These are phyloP conservation scores for Stephania yunnanensis DNA, from an alignment of 164 flowering plant species.

Conservation along the genomic window DNA sequence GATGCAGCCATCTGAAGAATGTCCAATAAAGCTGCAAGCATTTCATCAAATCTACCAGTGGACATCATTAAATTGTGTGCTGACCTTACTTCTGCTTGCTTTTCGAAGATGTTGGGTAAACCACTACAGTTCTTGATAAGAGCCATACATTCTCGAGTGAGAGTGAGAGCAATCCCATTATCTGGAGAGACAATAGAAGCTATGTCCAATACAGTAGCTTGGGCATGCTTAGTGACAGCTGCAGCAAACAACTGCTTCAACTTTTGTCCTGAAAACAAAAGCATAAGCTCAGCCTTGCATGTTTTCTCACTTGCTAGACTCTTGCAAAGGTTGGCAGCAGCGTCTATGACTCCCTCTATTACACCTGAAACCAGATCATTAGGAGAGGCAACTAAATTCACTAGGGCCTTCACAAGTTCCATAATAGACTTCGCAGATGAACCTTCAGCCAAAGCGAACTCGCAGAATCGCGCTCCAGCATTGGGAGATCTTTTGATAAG, in stretches of 20 bases:
- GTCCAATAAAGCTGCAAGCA: conserved; percentile 46
- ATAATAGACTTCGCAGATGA: conserved; percentile 54
- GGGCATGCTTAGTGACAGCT: conserved; percentile 45
- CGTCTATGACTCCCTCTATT: conserved; percentile 58
- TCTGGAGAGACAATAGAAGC: conserved; percentile 43
- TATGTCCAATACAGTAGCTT: conserved; percentile 55
- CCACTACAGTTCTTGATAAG: conserved; percentile 42
- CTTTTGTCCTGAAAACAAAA: conserved; percentile 49
- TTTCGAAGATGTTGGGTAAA: conserved; percentile 48
- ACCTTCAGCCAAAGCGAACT: conserved; percentile 61
- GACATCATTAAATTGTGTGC: conserved; percentile 65
- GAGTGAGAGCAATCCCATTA: conserved; percentile 25
- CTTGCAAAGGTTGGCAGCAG: conserved; percentile 51
- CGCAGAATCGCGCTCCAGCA: conserved; percentile 90
- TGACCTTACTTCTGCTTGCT: conserved; percentile 68
- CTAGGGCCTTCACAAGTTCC: conserved; percentile 49
- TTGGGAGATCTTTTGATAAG: conserved; percentile 77
- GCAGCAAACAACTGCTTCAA: conserved; percentile 51
- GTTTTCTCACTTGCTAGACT: conserved; percentile 39
- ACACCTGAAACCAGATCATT: conserved; percentile 34
- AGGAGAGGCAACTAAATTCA: conserved; percentile 38
- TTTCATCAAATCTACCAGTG: conserved; percentile 50
- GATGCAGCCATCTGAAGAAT: conserved; percentile 48
- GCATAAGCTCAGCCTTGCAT: conserved; percentile 37
- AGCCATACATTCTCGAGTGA: conserved; percentile 50